phyloP scores from a whole-genome alignment of 768 basidiomycete genomes.

The Galerina sulciceps region DNA sequence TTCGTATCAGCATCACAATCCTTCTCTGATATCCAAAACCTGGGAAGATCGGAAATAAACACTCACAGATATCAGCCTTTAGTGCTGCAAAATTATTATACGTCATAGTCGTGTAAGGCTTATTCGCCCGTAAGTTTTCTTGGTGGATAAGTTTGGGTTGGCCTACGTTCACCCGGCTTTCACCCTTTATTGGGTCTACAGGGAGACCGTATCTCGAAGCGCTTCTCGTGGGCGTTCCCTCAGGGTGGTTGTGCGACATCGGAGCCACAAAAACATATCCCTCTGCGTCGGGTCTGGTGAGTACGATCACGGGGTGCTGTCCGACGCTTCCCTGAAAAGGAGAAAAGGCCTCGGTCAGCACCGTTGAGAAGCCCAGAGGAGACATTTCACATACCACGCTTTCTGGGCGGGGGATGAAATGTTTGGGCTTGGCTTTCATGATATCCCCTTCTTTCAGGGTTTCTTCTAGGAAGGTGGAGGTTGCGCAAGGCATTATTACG shows the following conservation, averaged over 20 bases:
- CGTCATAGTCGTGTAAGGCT: conserved; percentile 24
- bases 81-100: conserved; percentile 22
- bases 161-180: conserved; percentile 28
- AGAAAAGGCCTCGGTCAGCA: background rate
- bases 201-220: conserved; percentile 29
- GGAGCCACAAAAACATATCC: conserved; percentile 26
- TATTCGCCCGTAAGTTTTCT: conserved; percentile 25
- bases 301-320: conserved; percentile 28
- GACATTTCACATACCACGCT: conserved; percentile 21
- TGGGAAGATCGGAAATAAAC: background rate
- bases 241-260: conserved; percentile 29
- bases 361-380: background rate
- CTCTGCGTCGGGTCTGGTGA: conserved; percentile 21
- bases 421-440: conserved; percentile 31
- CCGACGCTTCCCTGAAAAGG: conserved; percentile 25
- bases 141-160: conserved; percentile 25
- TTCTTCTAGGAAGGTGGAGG: background rate
- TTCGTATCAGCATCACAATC: background rate
- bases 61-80: conserved; percentile 26
- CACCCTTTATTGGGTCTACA: conserved; percentile 29
- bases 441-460: conserved; percentile 25
- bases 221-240: conserved; percentile 25
- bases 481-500: conserved; percentile 20
- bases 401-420: conserved; percentile 28
- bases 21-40: background rate